Base-by-base conservation (phyloP, 2,329 filamentous ascomycete species). In the Geosmithia flava region DNA sequence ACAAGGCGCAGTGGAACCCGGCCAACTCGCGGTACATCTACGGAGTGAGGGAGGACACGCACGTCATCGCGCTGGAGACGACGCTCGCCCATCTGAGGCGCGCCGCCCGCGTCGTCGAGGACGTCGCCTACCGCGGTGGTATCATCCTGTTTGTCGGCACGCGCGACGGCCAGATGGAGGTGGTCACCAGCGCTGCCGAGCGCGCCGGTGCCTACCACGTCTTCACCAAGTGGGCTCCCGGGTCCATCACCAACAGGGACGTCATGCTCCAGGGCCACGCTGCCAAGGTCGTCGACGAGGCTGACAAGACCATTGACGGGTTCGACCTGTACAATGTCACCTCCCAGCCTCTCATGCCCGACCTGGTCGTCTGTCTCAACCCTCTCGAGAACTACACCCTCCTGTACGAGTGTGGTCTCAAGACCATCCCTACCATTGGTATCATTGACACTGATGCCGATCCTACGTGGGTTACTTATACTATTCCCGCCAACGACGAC, bases 401-500 rank as follows among this genome's bases (percentile, higher is more conserved):
- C 62, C 71, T 98, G 59, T 88, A 93, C 65, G 93, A 98, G 71
- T 97, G 93, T 63, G 87, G 85, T 0, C 63, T 89, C 50, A 84
- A 87, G 62, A 87, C 84, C 59, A 86, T 98, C 49, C 93, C 93
- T 1, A 97, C 93, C 0, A 93, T 98, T 58, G 93, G 91, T 44
- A 75, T 98, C 50, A 85, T 97, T 55, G 93, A 98, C 65, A 97
- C 93, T 1, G 86, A 98, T 64, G 83, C 82, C 2, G 86, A 97
- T 65, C 87, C 93, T 1, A 87, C 87, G 0, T 91, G 87, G 80
- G 89, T 97, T 46, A 97, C 93, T 3, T 98, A 98, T 62, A 86
- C 87, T 15, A 96, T 98, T 56, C 93, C 93, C 2, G 88, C 88
- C 46, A 98, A 98, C 64, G 93, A 98, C 61, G 93, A 98, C 73